Percentiles rank a stretch among this genome's conserved stretches.
phyloP scores from a whole-genome alignment of 2,329 filamentous ascomycete species.

The Arthrobotrys entomopaga region DNA sequence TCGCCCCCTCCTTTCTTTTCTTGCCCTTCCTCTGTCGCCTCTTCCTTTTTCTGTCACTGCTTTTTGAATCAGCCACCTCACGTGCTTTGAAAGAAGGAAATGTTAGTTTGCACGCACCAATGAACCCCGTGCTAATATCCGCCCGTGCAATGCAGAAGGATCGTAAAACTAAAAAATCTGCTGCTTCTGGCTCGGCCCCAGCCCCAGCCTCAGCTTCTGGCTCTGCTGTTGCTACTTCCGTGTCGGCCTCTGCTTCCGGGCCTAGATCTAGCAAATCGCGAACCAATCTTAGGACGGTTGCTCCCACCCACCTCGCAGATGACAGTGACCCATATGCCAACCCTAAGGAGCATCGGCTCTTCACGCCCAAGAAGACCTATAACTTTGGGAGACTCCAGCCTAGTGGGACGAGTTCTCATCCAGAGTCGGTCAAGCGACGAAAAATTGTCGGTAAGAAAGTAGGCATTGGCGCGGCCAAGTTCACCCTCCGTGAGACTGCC shows the following conservation, averaged over 20 bases:
- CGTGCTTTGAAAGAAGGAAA: too few relatives aligned
- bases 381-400: slow-evolving; percentile 34
- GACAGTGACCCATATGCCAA: slow-evolving; percentile 29
- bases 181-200: too few relatives aligned
- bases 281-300: background rate
- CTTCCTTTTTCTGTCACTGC: too few relatives aligned
- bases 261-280: background rate
- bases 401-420: slow-evolving; percentile 29
- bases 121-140: background rate
- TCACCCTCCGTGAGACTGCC: slow-evolving; percentile 40
- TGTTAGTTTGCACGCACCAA: background rate
- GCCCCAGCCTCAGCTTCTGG: too few relatives aligned
- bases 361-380: slow-evolving; percentile 37
- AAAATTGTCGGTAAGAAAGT: slow-evolving; percentile 43
- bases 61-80: too few relatives aligned
- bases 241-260: too few relatives aligned
- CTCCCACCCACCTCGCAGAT: background rate
- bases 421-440: slow-evolving; percentile 49
- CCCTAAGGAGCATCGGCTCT: slow-evolving; percentile 25
- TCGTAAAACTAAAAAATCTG: too few relatives aligned
- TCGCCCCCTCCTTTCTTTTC: too few relatives aligned
- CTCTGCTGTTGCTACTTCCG: too few relatives aligned
- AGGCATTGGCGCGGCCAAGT: slow-evolving; percentile 45
- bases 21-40: too few relatives aligned
- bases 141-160: too few relatives aligned